These are phyloP conservation scores for Hanseniaspora singularis DNA, from an alignment of 805 yeast genomes.

Conservation along the genomic window DNA sequence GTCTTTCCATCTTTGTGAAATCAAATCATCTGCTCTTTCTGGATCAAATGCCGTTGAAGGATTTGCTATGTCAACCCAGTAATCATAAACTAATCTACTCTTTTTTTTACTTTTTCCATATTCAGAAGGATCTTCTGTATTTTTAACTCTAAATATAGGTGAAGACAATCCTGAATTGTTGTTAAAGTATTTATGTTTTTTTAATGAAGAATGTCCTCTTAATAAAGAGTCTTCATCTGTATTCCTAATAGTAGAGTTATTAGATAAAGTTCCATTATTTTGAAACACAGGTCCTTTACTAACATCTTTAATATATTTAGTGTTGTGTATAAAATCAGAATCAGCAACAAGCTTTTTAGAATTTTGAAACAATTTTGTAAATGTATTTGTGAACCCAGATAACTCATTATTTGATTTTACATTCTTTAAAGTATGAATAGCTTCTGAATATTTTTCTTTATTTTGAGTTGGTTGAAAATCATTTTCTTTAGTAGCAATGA, in stretches of 20 bases:
- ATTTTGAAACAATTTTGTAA: no score
- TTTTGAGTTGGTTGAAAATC: conserved; percentile 6
- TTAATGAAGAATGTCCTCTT: no score
- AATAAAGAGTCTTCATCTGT: no score
- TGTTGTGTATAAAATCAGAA: no score
- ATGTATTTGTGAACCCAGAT: no score
- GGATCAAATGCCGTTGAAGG: conserved; percentile 60
- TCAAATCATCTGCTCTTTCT: conserved; percentile 42
- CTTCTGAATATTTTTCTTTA: conserved; percentile 7
- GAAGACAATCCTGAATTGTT: neutral
- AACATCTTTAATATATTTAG: no score
- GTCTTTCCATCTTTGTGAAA: conserved; percentile 83
- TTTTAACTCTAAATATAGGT: conserved; percentile 2
- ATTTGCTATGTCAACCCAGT: conserved; percentile 56
- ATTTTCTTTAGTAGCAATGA: conserved; percentile 8
- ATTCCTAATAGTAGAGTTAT: no score
- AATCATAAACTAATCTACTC: conserved; percentile 19
- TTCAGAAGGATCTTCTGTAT: neutral
- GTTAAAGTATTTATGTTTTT: neutral
- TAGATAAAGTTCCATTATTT: no score
- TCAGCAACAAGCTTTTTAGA: no score
- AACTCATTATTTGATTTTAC: conserved; percentile 13
- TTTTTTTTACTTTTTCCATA: conserved; percentile 2
- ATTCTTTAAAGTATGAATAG: conserved; percentile 7
- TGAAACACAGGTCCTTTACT: no score